Evolutionary conservation across 352 stramenopile species (phyloP), one percentile per base, ranked within the genome.

Genomic region (Lagenidium sp.): DNA sequence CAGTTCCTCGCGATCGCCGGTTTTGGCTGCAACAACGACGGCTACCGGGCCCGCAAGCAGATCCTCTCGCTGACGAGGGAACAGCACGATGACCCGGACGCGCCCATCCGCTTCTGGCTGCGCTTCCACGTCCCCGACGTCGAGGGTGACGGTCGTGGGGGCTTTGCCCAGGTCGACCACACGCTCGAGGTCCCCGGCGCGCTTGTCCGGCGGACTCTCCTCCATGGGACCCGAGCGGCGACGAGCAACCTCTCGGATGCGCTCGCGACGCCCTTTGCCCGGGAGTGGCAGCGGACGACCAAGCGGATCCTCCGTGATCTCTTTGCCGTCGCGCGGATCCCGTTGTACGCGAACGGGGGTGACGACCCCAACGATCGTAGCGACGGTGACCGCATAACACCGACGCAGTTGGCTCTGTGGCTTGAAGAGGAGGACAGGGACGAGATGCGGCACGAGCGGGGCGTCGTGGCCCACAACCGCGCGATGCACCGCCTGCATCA

Each of bases 21-120:
- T 6, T 64, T 55, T 15, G 76, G 68, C 39, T 89, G 76, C 53
- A 85, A 85, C 51, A 83, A 81, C 57, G 68, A 86, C 58, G 60
- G 65, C 4, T 74, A 65, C 50, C 58, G 57, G 34, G 63, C 71
- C 12, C 73, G 71, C 15, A 71, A 68, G 36, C 68, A 81, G 24
- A 50, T 83, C 21, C 41, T 79, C 24, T 65, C 58, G 10, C 50
- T 76, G 15, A 47, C 47, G 0, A 40, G 55, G 1, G 47, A 40
- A 16, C 44, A 58, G 39, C 28, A 59, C 40, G 51, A 40, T 40
- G 53, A 55, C 21, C 10, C 32, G 0, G 46, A 61, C 15, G 58
- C 61, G 10, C 53, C 68, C 7, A 53, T 85, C 47, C 60, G 53
- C 15, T 81, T 85, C 47, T 53, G 59, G 12, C 46, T 89, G 39